Conservation (phyloP, 495 filamentous ascomycete genomes). For the Ramalina intermedia region DNA sequence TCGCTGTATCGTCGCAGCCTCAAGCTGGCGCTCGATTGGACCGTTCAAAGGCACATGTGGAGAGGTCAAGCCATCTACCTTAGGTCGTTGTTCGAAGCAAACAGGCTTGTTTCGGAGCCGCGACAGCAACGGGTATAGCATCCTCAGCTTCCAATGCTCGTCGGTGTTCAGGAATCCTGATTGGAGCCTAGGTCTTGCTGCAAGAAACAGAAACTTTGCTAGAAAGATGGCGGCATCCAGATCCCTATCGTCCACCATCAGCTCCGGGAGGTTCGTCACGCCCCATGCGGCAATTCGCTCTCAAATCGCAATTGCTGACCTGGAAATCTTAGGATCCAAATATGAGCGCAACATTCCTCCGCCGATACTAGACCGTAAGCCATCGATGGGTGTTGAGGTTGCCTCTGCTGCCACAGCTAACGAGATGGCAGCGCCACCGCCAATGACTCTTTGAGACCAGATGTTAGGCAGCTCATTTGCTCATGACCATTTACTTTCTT, state of each 20-base stretch:
- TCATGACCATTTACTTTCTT: too few species aligned
- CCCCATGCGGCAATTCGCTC: too few species aligned
- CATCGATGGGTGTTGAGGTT: background rate
- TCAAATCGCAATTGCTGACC: too few species aligned
- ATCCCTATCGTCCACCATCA: conserved; percentile 76
- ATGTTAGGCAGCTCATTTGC: too few species aligned
- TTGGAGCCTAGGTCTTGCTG: conserved; percentile 47
- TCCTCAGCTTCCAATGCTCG: background rate
- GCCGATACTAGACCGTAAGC: conserved; percentile 68
- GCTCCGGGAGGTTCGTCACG: conserved; percentile 71
- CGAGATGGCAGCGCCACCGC: conserved; percentile 28
- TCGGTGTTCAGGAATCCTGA: background rate
- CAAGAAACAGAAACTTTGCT: conserved; percentile 77
- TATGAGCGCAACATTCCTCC: conserved; percentile 85
- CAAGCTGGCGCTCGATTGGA: conserved; percentile 90
- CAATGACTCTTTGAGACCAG: conserved; percentile 21
- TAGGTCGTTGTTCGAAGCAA: conserved; percentile 86
- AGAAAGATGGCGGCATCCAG: conserved; percentile 93
- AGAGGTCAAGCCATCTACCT: conserved; percentile 92
- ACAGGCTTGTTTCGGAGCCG: conserved; percentile 72
- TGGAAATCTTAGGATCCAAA: conserved; percentile 59
- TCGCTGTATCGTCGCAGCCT: conserved; percentile 85
- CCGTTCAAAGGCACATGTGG: conserved; percentile 81
- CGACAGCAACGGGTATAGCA: conserved; percentile 66
- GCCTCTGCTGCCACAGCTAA: background rate